Evolutionary conservation across 2,329 filamentous ascomycete genomes (phyloP), one percentile per base, ranked within the genome.

Genomic region (Penicillium psychrosexuale): DNA sequence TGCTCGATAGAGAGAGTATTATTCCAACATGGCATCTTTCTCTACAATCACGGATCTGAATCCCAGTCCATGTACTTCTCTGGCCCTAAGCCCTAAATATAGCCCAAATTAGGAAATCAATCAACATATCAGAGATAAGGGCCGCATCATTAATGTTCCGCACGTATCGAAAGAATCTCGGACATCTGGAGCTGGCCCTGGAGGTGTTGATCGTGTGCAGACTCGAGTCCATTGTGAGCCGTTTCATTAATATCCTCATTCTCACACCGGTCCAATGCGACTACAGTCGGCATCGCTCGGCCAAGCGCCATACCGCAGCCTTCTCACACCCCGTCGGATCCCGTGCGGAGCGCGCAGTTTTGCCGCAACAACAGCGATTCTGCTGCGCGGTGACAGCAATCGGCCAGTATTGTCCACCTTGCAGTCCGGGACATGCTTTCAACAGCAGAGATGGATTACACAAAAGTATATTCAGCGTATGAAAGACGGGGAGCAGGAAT

Each of bases 401-500:
- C 67, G 62, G 8, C 61, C 63, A 7, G 33, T 33, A 19, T 12
- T 64, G 3, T 52, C 39, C 8, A 31, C 24, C 4, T 53, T 51
- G n/a, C 28, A 47, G 5, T 39, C 38, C 5, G 33, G 27, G 9
- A 38, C 44, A 1, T 37, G 31, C 5, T 36, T 31, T 3, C 57
- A 57, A 13, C 70, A 72, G 38, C 69, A 59, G 51, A 61, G 76
- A 69, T 70, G 65, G 55, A 75, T 78, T 39, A 72, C 70, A 28
- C 67, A 71, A 47, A 61, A 69, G 17, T 68, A 72, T 42, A 40
- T 75, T 7, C 67, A 63, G 47, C 70, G 72, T 33, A 72, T 70
- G 56, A 64, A 72, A 43, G 73, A 74, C n/a, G 75, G 72, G 0
- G 65, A 74, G 56, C 54, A 67, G 39, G 68, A 75, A 62, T 79